Evolutionary conservation across 2,329 filamentous ascomycete genomes (phyloP).

Genomic region (Pseudogymnoascus sp.): DNA sequence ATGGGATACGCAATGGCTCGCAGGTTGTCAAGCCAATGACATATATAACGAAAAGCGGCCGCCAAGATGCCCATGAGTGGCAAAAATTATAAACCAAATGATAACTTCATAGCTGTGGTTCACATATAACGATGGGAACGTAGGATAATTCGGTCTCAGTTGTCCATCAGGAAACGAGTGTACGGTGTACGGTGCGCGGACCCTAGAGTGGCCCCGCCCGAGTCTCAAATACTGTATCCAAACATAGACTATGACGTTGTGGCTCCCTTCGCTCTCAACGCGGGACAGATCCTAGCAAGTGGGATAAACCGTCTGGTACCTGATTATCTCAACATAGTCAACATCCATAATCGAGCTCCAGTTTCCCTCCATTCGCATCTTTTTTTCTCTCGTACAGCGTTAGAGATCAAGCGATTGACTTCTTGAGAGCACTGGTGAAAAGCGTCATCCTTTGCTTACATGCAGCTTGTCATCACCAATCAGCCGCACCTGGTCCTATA

Average conservation of each 20-base stretch:
- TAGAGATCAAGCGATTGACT: background rate
- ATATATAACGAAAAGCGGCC: background rate
- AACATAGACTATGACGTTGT: constrained; percentile 7
- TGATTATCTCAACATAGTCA: constrained; percentile 8
- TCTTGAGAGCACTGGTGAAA: background rate
- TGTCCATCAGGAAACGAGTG: background rate
- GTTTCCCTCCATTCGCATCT: background rate
- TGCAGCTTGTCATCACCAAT: constrained; percentile 2
- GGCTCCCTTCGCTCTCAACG: background rate
- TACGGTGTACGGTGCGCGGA: background rate
- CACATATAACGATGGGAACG: background rate
- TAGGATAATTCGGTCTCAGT: background rate
- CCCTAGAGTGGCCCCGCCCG: background rate
- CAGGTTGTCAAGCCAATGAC: constrained; percentile 1
- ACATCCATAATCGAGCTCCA: background rate
- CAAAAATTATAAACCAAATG: background rate
- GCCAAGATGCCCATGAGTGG: background rate
- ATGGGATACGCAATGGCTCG: background rate
- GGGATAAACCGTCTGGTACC: background rate
- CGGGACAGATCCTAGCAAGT: constrained; percentile 2
- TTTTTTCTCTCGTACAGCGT: background rate
- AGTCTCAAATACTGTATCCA: background rate
- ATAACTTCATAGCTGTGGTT: background rate
- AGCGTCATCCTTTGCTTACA: constrained; percentile 9
- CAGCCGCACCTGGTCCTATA: background rate